Base-by-base conservation (phyloP, 768 basidiomycete genomes). In the Pulveroboletus sp. region DNA sequence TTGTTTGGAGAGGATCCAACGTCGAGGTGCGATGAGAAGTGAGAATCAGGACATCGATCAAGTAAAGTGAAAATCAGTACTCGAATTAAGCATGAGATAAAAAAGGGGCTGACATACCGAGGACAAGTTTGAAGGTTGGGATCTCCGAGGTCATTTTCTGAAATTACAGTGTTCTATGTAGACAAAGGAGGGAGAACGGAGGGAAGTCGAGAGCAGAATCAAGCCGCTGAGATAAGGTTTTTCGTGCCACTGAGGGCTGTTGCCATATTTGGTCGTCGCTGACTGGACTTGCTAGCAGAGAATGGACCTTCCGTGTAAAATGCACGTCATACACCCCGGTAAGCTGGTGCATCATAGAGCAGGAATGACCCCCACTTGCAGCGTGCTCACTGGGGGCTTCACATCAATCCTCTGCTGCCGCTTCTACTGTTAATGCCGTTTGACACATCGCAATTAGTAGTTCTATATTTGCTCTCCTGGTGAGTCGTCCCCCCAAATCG, bases 121-220 rank as follows among this genome's bases (percentile, higher is more conserved):
- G 90, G 53, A 98, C 95, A 69, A 99, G 92, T 75, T 99, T 99
- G 81, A 98, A 99, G 50, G 93, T 91, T 31, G 96, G 93, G 59
- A 94, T 26, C 14, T 45, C 55, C 14, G 19, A 58, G 14, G 82
- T 24, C 77, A 82, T 85, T 55, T 60, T 55, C 57, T 54, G 50
- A 45, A 51, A 55, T 50, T 51, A 51, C 30, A 38, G 57, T 61
- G 38, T 47, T 62, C 58, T 66, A 56, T 50, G 65, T 48, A 32
- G 52, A 43, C 44, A 48, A 57, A 50, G 43, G 50, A 58, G 55
- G 36, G 16, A 49, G n/a, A 53, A 51, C 30, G 24, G 56, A 54
- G 60, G 52, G 47, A 64, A 54, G 63, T 59, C 53, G 57, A 68
- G 54, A 55, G 53, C 44, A 68, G 65, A 69, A 65, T 66, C 65